These are phyloP conservation scores for Populus deltoides DNA, from an alignment of 345 rosid genomes.

Conservation along the genomic window DNA sequence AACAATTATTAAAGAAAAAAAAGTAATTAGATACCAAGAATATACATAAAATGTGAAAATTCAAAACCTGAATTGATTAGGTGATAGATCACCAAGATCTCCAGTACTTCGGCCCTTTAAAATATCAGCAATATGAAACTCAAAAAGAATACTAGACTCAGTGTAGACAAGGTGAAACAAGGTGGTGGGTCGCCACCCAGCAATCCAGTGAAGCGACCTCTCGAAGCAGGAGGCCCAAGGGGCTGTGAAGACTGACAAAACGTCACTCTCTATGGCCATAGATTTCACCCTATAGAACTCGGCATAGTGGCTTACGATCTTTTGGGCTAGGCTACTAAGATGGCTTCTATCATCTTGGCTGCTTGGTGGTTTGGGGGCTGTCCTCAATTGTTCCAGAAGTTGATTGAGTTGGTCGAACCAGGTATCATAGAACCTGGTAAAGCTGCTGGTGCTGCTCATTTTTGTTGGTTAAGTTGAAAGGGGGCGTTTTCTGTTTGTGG, in stretches of 20 bases:
- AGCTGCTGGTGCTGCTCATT: slow-evolving; percentile 25
- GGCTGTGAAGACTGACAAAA: slow-evolving; percentile 48
- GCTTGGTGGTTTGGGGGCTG: slow-evolving; percentile 41
- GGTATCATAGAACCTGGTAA: slow-evolving; percentile 49
- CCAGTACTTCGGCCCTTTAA: slow-evolving; percentile 63
- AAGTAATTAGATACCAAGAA: not conserved
- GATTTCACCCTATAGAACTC: slow-evolving; percentile 56
- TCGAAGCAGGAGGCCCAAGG: slow-evolving; percentile 82
- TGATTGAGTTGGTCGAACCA: slow-evolving; percentile 63
- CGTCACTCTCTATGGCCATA: slow-evolving; percentile 46
- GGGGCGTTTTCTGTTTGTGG: too few relatives aligned
- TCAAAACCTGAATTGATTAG: slow-evolving; percentile 60
- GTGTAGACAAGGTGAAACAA: slow-evolving; percentile 77
- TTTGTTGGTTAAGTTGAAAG: not conserved
- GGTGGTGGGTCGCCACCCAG: slow-evolving; percentile 80
- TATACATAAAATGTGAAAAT: not conserved
- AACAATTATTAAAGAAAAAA: not conserved
- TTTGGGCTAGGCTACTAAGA: slow-evolving; percentile 40
- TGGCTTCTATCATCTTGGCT: slow-evolving; percentile 27
- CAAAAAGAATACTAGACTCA: slow-evolving; percentile 71
- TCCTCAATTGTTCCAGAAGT: slow-evolving; percentile 46
- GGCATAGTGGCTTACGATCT: slow-evolving; percentile 49
- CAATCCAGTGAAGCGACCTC: slow-evolving; percentile 82
- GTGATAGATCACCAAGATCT: slow-evolving; percentile 80
- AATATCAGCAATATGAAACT: slow-evolving; percentile 70